Percentiles rank a stretch among this genome's conserved stretches.
Evolutionary conservation across 2,329 filamentous ascomycete species (phyloP).

Genomic region (Plenodomus biglobosus): DNA sequence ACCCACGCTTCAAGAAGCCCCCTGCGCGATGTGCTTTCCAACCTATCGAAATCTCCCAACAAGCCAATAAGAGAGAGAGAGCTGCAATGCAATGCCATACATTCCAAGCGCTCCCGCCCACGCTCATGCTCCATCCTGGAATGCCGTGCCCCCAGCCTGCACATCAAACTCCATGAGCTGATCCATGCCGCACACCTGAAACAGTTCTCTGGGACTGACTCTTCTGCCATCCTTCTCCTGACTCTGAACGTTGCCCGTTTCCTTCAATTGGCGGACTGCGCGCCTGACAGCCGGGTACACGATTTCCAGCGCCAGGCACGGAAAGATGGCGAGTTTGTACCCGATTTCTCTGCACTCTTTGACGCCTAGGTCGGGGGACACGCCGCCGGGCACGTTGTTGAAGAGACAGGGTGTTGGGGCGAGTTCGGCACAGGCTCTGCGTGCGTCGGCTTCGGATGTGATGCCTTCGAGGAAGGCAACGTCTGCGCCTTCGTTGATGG

Average conservation of each 20-base stretch:
- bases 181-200: slow-evolving; percentile 56
- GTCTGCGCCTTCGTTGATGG: slow-evolving; percentile 60
- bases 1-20: too few species aligned
- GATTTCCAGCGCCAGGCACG: slow-evolving; percentile 38
- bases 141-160: slow-evolving; percentile 47
- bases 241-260: slow-evolving; percentile 29
- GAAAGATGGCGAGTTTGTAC: slow-evolving; percentile 62
- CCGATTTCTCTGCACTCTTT: slow-evolving; percentile 58
- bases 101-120: too few species aligned
- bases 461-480: slow-evolving; percentile 64
- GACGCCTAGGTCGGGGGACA: slow-evolving; percentile 56
- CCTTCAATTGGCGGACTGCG: slow-evolving; percentile 33
- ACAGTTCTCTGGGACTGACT: slow-evolving; percentile 53
- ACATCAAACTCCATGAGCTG: slow-evolving; percentile 56
- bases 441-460: slow-evolving; percentile 53
- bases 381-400: slow-evolving; percentile 61
- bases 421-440: slow-evolving; percentile 51
- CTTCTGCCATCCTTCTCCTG: slow-evolving; percentile 47
- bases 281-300: slow-evolving; percentile 38
- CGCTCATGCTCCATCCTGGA: slow-evolving; percentile 16
- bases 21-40: too few species aligned
- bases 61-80: too few species aligned
- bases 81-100: too few species aligned
- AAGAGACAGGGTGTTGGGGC: slow-evolving; percentile 56
- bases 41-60: too few species aligned